Evolutionary conservation across 2,329 filamentous ascomycete genomes (phyloP).

Genomic region (Penicillium corylophilum): DNA sequence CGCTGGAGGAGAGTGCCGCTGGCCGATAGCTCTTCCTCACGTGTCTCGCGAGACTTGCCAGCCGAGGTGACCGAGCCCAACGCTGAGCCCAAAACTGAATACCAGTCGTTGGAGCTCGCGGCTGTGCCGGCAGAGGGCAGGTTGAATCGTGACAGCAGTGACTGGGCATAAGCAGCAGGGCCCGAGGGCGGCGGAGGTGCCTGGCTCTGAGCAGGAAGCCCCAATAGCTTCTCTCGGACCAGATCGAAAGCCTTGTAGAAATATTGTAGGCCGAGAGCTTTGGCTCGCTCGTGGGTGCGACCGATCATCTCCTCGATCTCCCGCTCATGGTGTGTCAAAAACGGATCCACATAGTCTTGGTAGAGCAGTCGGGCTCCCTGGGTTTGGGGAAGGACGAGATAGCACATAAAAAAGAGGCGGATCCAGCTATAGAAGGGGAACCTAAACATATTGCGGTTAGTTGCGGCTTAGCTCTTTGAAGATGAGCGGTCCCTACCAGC

Average conservation of each 20-base stretch:
- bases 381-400: constrained; percentile 96
- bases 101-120: constrained; percentile 64
- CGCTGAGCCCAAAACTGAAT: constrained; percentile 72
- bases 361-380: constrained; percentile 88
- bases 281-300: constrained; percentile 73
- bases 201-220: constrained; percentile 63
- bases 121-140: constrained; percentile 65
- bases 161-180: constrained; percentile 67
- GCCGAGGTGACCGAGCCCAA: constrained; percentile 60
- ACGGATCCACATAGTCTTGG: constrained; percentile 80
- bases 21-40: constrained; percentile 54
- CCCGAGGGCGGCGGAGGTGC: constrained; percentile 44
- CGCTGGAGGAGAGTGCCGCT: constrained; percentile 69
- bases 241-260: constrained; percentile 69
- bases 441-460: constrained; percentile 46
- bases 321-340: constrained; percentile 79
- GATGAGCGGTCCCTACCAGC: constrained; percentile 57
- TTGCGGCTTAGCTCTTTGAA: neutral
- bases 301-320: constrained; percentile 90
- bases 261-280: constrained; percentile 73
- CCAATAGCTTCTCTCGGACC: constrained; percentile 74
- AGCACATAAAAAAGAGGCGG: constrained; percentile 81
- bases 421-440: constrained; percentile 93
- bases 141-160: constrained; percentile 80
- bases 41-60: constrained; percentile 38